These are phyloP conservation scores for Petrea volubilis DNA, from an alignment of 257 asterid species.

Conservation along the genomic window DNA sequence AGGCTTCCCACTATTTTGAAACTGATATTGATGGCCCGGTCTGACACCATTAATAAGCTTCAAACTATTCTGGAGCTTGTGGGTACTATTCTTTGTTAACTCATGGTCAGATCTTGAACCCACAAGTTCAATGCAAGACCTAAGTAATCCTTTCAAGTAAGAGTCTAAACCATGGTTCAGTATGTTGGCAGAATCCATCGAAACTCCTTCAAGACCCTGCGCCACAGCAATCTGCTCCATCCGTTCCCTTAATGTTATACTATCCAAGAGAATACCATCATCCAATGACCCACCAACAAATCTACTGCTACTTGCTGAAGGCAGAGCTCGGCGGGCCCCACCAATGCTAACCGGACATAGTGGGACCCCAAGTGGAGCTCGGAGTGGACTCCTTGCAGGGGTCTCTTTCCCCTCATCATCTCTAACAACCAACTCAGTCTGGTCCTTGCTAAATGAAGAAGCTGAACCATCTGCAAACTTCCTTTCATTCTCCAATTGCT, in stretches of 20 bases:
- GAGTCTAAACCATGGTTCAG: constrained; percentile 78
- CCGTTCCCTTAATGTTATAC: constrained; percentile 60
- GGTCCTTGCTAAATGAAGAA: constrained; percentile 50
- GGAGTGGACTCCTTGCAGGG: constrained; percentile 60
- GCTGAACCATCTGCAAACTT: constrained; percentile 44
- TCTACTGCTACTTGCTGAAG: constrained; percentile 52
- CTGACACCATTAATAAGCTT: constrained; percentile 74
- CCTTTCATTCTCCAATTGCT: constrained; percentile 31
- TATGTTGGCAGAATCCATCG: constrained; percentile 70
- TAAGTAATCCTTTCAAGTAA: constrained; percentile 72
- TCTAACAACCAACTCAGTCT: constrained; percentile 34
- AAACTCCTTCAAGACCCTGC: constrained; percentile 89
- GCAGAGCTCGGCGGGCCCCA: constrained; percentile 58
- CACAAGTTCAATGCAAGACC: constrained; percentile 68
- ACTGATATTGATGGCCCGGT: constrained; percentile 61
- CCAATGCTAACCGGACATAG: constrained; percentile 65
- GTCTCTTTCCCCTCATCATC: constrained; percentile 41
- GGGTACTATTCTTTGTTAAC: constrained; percentile 31
- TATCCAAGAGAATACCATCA: constrained; percentile 64
- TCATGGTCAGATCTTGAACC: constrained; percentile 64
- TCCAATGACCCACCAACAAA: constrained; percentile 39
- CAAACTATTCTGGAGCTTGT: constrained; percentile 41
- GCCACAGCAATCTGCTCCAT: constrained; percentile 78
- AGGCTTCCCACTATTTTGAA: constrained; percentile 47
- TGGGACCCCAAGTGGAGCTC: constrained; percentile 87